phyloP scores from a whole-genome alignment of 306 rosid genomes.

The Abrus pulchellus region DNA sequence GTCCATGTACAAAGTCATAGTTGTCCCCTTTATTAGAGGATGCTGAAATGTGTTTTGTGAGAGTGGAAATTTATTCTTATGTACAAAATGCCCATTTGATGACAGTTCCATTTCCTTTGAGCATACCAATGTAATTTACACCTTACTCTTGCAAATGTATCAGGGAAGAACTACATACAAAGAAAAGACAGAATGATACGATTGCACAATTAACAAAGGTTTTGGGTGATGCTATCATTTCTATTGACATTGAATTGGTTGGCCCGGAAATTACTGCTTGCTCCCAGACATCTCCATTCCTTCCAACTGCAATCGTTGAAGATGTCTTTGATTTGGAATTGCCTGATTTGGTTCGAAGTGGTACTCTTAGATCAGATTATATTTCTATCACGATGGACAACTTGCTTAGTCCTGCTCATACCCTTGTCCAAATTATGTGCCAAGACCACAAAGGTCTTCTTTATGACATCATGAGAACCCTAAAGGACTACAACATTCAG shows the following conservation, averaged over 20 bases:
- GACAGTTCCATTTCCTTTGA: slow-evolving; percentile 30
- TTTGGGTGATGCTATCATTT: slow-evolving; percentile 66
- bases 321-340: slow-evolving; percentile 59
- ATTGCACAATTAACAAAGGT: slow-evolving; percentile 54
- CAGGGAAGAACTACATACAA: slow-evolving; percentile 89
- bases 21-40: not conserved
- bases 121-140: slow-evolving; percentile 38
- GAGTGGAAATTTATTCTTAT: slow-evolving; percentile 6
- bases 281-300: slow-evolving; percentile 73
- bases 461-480: slow-evolving; percentile 96
- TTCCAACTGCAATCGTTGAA: slow-evolving; percentile 75
- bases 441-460: slow-evolving; percentile 97
- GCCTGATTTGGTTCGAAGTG: slow-evolving; percentile 53
- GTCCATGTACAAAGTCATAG: not conserved
- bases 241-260: slow-evolving; percentile 76
- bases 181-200: slow-evolving; percentile 77
- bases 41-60: slow-evolving; percentile 31
- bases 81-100: slow-evolving; percentile 29
- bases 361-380: slow-evolving; percentile 60
- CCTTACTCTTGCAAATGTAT: slow-evolving; percentile 43
- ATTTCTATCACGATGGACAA: slow-evolving; percentile 80
- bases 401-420: slow-evolving; percentile 89
- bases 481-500: slow-evolving; percentile 90
- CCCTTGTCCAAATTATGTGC: slow-evolving; percentile 89
- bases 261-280: slow-evolving; percentile 71